A percentile compares a stretch with the other conserved stretches of the same genome.
These are phyloP conservation scores for Inga laurina DNA, from an alignment of 306 rosid genomes.

Conservation along the genomic window DNA sequence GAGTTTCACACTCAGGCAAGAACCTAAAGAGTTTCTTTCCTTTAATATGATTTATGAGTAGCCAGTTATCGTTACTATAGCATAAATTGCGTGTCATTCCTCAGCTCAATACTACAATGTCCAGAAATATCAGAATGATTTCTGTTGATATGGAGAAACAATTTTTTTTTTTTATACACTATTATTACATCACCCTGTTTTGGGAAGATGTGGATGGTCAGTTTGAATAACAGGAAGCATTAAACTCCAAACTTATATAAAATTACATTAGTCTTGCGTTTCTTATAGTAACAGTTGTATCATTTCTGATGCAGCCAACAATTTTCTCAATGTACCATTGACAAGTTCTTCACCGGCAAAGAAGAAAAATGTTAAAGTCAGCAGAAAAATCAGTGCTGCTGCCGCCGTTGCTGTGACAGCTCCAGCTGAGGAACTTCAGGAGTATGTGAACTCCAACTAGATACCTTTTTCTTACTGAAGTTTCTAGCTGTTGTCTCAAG, in stretches of 20 bases:
- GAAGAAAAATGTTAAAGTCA: slow-evolving; percentile 50
- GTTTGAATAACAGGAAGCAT: background rate
- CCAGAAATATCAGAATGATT: background rate
- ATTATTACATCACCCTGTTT: background rate
- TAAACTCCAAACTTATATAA: background rate
- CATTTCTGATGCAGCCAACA: slow-evolving; percentile 53
- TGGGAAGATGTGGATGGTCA: background rate
- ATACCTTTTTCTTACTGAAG: background rate
- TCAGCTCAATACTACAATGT: background rate
- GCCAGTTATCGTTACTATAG: background rate
- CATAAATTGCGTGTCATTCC: background rate
- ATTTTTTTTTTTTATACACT: background rate
- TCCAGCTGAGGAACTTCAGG: slow-evolving; percentile 58
- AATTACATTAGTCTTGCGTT: slow-evolving; percentile 1
- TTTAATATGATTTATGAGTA: background rate
- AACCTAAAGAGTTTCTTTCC: background rate
- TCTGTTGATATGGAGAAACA: background rate
- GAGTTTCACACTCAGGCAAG: background rate
- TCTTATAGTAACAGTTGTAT: slow-evolving; percentile 11
- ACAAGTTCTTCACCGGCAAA: slow-evolving; percentile 35
- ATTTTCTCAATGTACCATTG: slow-evolving; percentile 51
- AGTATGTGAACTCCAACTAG: slow-evolving; percentile 50
- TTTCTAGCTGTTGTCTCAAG: background rate
- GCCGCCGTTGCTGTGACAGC: slow-evolving; percentile 49
- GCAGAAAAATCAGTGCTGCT: slow-evolving; percentile 51